Base-by-base conservation (phyloP, 306 rosid species). In the Vigna radiata region DNA sequence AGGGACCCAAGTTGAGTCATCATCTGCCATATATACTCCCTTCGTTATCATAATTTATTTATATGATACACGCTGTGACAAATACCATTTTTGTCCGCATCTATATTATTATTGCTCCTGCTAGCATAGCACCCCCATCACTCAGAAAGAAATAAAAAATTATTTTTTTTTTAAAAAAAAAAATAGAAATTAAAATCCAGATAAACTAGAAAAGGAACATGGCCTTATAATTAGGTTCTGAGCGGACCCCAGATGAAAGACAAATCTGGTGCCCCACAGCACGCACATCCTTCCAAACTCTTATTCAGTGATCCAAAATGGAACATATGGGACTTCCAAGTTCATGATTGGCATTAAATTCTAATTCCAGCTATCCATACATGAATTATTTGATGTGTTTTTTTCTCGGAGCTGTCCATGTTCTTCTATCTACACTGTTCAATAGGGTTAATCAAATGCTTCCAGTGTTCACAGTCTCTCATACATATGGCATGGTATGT, bases 61-160 rank as follows among this genome's bases (percentile, higher is more conserved):
- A 79, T 69, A 86, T 75, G 61, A 73, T 82, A 71, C 88, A 77
- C 25, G 74, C 43, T 58, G 58, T 73, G 96, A 87, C 90, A 88
- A 85, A 92, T 68, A 75, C 80, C 65, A 47, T 12, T 79, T 79
- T 85, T 89, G 93, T 90, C 93, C 73, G 17, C 53, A 82, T 79
- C 81, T 77, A 63, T 47, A 33, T 75, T 33, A 87, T 91, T 85
- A 85, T 83, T 85, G 86, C 72, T 43, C 58, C 72, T 55, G 9
- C 84, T 77, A 31, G 31, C 70, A 64, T 77, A 31, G 82, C 49
- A 66, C 59, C 48, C 70, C 25, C 69, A 73, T 65, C 83, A 67
- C 54, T 54, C 71, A 39, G 75, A 81, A 86, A 80, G 58, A 73
- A 47, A 71, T 39, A 5, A 25, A 29, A 29, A 29, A 29, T 3